phyloP scores from a whole-genome alignment of 352 stramenopile species.

The Phytophthora boehmeriae region DNA sequence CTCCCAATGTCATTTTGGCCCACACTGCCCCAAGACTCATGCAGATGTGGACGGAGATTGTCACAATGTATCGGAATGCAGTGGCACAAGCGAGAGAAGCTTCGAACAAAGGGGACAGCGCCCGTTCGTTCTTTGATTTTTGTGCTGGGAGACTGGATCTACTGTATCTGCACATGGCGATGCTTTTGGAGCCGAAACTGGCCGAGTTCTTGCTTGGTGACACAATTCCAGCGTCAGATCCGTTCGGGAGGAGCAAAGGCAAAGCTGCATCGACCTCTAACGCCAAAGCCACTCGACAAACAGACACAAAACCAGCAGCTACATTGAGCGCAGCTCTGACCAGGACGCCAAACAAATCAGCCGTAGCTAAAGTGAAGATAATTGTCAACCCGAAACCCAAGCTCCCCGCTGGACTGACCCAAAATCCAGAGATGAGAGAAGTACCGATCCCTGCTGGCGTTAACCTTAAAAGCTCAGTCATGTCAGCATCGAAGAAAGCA shows the following conservation, averaged over 20 bases:
- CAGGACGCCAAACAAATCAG: background rate
- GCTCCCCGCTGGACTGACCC: slow-evolving; percentile 11
- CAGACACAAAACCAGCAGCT: background rate
- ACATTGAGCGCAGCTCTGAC: background rate
- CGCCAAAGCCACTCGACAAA: background rate
- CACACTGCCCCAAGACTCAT: slow-evolving; percentile 55
- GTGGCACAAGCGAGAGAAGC: slow-evolving; percentile 40
- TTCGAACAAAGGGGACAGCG: slow-evolving; percentile 22
- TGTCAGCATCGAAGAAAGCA: slow-evolving; percentile 3
- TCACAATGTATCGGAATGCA: slow-evolving; percentile 54
- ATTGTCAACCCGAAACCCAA: slow-evolving; percentile 1
- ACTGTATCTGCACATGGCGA: slow-evolving; percentile 72
- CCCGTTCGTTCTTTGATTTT: slow-evolving; percentile 63
- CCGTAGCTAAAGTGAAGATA: background rate
- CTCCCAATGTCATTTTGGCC: slow-evolving; percentile 45
- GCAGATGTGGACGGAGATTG: slow-evolving; percentile 72
- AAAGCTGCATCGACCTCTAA: background rate
- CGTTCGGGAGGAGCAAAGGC: slow-evolving; percentile 16
- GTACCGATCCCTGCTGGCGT: background rate
- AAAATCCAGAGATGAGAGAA: slow-evolving; percentile 45
- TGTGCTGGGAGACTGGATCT: slow-evolving; percentile 63
- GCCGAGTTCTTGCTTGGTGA: slow-evolving; percentile 52
- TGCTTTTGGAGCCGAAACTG: slow-evolving; percentile 58
- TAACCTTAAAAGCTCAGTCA: background rate
- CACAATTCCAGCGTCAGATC: slow-evolving; percentile 18